phyloP scores from a whole-genome alignment of 2,329 filamentous ascomycete species.

The Herpotrichia juniperi region DNA sequence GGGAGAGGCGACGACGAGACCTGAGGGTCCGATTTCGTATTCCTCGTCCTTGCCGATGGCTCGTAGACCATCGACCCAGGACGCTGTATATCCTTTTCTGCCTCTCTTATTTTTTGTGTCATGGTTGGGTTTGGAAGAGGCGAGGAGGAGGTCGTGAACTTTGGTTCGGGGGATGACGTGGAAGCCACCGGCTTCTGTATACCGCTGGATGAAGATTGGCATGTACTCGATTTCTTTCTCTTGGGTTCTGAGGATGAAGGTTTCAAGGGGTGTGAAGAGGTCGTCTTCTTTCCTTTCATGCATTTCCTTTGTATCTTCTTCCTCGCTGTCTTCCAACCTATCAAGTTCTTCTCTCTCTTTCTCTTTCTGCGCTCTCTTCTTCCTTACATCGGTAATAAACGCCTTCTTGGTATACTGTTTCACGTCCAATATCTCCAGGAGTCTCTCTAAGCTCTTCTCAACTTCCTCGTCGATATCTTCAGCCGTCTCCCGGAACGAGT shows the following conservation, averaged over 20 bases:
- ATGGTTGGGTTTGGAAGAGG: no score
- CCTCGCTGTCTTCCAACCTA: not conserved
- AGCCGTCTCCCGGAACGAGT: not conserved
- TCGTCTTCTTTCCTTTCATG: not conserved
- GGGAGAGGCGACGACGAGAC: not conserved
- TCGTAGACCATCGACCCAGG: no score
- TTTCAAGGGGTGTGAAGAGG: not conserved
- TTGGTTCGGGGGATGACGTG: not conserved
- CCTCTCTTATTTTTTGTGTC: no score
- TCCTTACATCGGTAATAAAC: not conserved
- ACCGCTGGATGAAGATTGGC: slow-evolving; percentile 12
- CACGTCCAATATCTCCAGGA: not conserved
- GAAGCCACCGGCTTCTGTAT: slow-evolving; percentile 9
- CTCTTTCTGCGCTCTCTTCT: not conserved
- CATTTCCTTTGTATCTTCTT: not conserved
- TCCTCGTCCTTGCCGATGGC: no score
- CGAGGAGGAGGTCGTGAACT: not conserved
- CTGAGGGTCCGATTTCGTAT: not conserved
- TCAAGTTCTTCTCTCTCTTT: not conserved
- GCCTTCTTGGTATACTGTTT: not conserved
- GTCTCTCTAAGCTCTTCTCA: not conserved
- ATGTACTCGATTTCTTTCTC: slow-evolving; percentile 9
- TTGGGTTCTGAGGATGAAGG: not conserved
- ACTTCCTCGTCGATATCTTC: not conserved
- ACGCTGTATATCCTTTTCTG: no score